phyloP scores from a whole-genome alignment of 2,329 filamentous ascomycete genomes.

The Scedosporium dehoogii region DNA sequence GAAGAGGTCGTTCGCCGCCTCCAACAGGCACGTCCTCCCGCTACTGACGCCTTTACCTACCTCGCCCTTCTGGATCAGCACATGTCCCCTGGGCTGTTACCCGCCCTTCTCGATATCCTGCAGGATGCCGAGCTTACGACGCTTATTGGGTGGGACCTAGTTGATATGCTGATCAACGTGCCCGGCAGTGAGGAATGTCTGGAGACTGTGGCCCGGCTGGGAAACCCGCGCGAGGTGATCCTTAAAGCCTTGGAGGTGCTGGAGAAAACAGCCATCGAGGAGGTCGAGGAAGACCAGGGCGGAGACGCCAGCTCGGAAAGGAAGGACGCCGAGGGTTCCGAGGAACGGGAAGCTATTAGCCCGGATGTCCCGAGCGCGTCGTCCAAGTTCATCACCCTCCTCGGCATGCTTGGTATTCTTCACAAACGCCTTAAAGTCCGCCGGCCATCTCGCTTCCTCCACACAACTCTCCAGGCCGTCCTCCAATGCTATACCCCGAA shows the following conservation, averaged over 20 bases:
- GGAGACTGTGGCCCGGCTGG: conserved; percentile 63
- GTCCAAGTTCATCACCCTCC: conserved; percentile 55
- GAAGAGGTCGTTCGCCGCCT: conserved; percentile 34
- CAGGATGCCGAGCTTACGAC: conserved; percentile 59
- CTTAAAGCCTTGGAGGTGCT: conserved; percentile 70
- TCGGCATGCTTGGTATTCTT: conserved; percentile 62
- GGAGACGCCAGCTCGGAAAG: conserved; percentile 21
- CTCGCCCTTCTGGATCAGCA: conserved; percentile 70
- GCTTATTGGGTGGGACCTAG: conserved; percentile 77
- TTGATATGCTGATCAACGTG: conserved; percentile 62
- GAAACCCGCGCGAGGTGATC: conserved; percentile 73
- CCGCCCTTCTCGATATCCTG: conserved; percentile 57
- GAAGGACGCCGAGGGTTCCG: conserved; percentile 15
- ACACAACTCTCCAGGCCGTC: conserved; percentile 64
- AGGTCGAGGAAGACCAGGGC: conserved; percentile 26
- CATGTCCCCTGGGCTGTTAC: conserved; percentile 55
- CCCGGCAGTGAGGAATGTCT: conserved; percentile 61
- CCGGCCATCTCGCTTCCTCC: conserved; percentile 68
- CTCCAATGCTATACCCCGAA: conserved; percentile 54
- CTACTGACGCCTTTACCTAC: conserved; percentile 63
- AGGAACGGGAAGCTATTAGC: conserved; percentile 5
- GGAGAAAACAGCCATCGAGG: conserved; percentile 37
- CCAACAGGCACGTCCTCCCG: conserved; percentile 37
- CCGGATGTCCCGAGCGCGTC: conserved; percentile 13
- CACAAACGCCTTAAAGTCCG: conserved; percentile 69